phyloP scores from a whole-genome alignment of 176 grass and related monocot genomes.

The Triticum urartu region DNA sequence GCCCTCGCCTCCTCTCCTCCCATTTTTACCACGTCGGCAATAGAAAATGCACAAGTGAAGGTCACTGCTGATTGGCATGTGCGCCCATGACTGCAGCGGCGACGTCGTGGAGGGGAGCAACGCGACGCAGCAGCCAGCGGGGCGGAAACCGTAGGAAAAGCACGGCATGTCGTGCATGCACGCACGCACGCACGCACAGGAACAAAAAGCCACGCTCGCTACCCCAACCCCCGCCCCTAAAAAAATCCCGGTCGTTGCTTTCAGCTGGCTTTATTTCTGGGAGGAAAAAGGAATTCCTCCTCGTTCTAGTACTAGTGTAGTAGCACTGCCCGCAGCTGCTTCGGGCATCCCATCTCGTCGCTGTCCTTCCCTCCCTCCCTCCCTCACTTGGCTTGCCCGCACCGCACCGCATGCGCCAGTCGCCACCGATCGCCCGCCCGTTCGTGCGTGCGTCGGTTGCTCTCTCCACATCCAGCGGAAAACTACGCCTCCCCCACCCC shows the following conservation, averaged over 20 bases:
- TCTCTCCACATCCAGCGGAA: slow-evolving; percentile 59
- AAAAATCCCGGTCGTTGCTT: background rate
- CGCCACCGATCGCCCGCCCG: background rate
- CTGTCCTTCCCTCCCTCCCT: background rate
- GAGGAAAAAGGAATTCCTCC: no score
- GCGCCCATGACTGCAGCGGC: background rate
- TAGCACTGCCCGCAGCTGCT: no score
- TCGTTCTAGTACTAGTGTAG: no score
- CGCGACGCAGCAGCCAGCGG: background rate
- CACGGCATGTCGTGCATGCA: slow-evolving; percentile 45
- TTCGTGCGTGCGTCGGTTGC: slow-evolving; percentile 13
- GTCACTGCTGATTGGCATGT: background rate
- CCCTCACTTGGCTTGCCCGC: slow-evolving; percentile 33
- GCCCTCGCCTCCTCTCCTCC: no score
- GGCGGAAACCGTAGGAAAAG: slow-evolving; percentile 2
- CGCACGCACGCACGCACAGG: background rate
- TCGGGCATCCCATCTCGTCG: background rate
- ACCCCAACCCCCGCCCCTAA: background rate
- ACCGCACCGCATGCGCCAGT: slow-evolving; percentile 25
- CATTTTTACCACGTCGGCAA: no score
- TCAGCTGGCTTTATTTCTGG: no score
- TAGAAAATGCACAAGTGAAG: no score
- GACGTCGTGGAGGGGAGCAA: slow-evolving; percentile 26
- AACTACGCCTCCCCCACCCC: slow-evolving; percentile 42
- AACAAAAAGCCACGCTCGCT: background rate